Evolutionary conservation across 1,284 basidiomycete species (phyloP), one percentile per base, ranked within the genome.

Genomic region (Uromyces viciae-fabae): DNA sequence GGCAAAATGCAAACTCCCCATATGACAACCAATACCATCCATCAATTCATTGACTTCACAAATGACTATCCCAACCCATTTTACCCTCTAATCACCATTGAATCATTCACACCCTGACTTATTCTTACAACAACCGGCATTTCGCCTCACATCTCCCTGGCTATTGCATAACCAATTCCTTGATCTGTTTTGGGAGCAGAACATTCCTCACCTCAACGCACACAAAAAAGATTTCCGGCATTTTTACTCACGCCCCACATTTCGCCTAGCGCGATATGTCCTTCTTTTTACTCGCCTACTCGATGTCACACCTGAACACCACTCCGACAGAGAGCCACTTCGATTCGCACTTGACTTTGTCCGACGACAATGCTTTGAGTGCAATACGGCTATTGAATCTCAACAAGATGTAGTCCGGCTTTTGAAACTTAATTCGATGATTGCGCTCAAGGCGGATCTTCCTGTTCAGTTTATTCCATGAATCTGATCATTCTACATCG

Each of bases 261-360:
- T 94, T 82, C 93, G 96, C 85, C 88, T 98, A 15, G 93, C 95
- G 85, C 92, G 93, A 82, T 98, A 98, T 85, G 93, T 94, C 9
- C 90, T 94, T 0, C 88, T 94, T 14, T 88, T 98, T 1, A 92
- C 95, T 83, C 93, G 93, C 1, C 93, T 98, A 75, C 90, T 92
- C 83, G 90, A 92, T 81, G 91, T 92, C 85, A 96, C 94, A 0
- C 90, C 89, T 1, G 87, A 89, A 5, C 91, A 90, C 1, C 93
- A 94, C 83, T 91, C 92, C 2, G 94, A 97, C 84, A 88, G 89
- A 2, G 89, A 90, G 43, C 90, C 90, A 36, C 93, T 97, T 73
- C 92, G 93, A 0, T 90, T 93, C 75, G 91, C 95, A 17, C 89
- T 94, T 40, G 93, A 95, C 33, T 88, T 95, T 33, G 92, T 97